These are phyloP conservation scores for Ilex aquifolium DNA, from an alignment of 257 asterid genomes.

Conservation along the genomic window DNA sequence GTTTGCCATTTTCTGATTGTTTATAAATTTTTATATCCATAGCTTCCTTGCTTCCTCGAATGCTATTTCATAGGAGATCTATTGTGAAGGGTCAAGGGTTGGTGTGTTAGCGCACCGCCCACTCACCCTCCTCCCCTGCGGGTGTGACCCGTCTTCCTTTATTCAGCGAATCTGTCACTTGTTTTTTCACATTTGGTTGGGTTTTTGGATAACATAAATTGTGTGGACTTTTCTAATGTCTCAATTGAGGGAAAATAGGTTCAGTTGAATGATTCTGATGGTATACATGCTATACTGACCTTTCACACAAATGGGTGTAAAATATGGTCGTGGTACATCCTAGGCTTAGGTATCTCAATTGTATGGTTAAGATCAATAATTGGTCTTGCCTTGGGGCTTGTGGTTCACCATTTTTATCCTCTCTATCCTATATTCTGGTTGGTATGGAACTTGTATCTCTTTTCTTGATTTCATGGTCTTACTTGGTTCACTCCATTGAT, in stretches of 20 bases:
- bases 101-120: background rate
- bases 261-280: too few relatives aligned
- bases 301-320: too few relatives aligned
- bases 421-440: background rate
- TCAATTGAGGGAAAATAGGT: too few relatives aligned
- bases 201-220: too few relatives aligned
- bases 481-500: background rate
- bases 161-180: too few relatives aligned
- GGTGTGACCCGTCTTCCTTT: background rate
- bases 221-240: too few relatives aligned
- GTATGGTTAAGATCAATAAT: too few relatives aligned
- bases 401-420: background rate
- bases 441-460: background rate
- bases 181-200: too few relatives aligned
- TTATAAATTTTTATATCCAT: background rate
- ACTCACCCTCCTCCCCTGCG: background rate
- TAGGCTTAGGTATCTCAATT: too few relatives aligned
- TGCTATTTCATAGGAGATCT: background rate
- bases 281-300: too few relatives aligned
- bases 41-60: background rate
- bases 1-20: background rate
- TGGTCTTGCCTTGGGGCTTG: background rate
- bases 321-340: too few relatives aligned
- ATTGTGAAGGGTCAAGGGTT: background rate
- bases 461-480: conserved; percentile 4